Conservation (phyloP, 306 rosid genomes). For the Lathyrus oleraceus region DNA sequence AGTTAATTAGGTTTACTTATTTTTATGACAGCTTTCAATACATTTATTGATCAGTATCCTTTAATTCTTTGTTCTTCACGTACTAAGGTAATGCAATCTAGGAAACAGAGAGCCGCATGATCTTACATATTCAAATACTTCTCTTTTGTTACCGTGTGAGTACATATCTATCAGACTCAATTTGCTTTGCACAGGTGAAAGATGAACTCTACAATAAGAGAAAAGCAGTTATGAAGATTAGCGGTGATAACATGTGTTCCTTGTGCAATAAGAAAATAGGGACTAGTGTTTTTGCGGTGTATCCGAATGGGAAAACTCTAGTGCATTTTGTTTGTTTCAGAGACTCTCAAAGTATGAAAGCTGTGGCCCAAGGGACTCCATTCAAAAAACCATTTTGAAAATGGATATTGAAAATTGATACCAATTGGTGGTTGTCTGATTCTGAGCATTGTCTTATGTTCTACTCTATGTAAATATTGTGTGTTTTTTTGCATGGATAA, state of each 20-base stretch:
- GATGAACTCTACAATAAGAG: constrained; percentile 79
- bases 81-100: constrained; percentile 2
- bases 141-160: constrained; percentile 3
- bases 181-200: constrained; percentile 64
- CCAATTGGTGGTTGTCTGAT: not conserved
- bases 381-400: constrained; percentile 50
- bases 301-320: constrained; percentile 85
- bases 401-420: not conserved
- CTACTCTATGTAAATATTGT: too few species aligned
- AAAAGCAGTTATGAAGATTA: constrained; percentile 71
- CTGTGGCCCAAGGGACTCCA: constrained; percentile 62
- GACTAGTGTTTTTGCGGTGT: constrained; percentile 87
- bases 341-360: constrained; percentile 93
- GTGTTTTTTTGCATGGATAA: too few species aligned
- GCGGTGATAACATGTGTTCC: constrained; percentile 87
- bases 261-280: constrained; percentile 96
- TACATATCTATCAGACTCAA: constrained; percentile 17
- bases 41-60: constrained; percentile 6
- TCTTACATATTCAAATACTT: constrained; percentile 22
- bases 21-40: not conserved
- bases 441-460: not conserved
- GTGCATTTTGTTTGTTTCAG: constrained; percentile 97
- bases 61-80: not conserved
- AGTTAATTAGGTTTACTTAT: not conserved
- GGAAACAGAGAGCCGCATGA: constrained; percentile 3